Evolutionary conservation across 345 rosid genomes (phyloP).

Genomic region (Arabis hirsuta): DNA sequence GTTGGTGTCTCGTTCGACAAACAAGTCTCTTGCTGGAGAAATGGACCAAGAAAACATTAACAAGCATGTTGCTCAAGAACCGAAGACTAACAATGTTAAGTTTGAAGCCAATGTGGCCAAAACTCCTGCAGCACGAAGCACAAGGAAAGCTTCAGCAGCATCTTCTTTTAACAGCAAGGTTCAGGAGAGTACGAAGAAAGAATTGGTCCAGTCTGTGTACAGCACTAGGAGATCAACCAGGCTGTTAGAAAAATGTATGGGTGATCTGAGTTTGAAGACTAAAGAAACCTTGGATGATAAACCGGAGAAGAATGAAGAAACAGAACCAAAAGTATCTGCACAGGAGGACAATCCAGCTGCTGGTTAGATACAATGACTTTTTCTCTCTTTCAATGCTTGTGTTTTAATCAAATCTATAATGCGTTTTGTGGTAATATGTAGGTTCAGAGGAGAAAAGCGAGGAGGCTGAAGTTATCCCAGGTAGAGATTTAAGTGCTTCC

Average conservation of each 20-base stretch:
- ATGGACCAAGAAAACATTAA: slow-evolving; percentile 47
- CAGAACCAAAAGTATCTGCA: slow-evolving; percentile 23
- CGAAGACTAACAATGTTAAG: slow-evolving; percentile 32
- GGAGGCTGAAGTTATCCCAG: slow-evolving; percentile 34
- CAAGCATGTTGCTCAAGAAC: slow-evolving; percentile 35
- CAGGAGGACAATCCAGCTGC: slow-evolving; percentile 19
- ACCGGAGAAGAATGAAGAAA: slow-evolving; percentile 13
- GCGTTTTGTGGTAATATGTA: slow-evolving; percentile 18
- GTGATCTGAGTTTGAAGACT: slow-evolving; percentile 55
- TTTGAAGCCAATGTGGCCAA: slow-evolving; percentile 30
- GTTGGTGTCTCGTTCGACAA: slow-evolving; percentile 40
- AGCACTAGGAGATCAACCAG: slow-evolving; percentile 76
- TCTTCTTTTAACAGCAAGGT: slow-evolving; percentile 32
- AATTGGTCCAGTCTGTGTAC: slow-evolving; percentile 50
- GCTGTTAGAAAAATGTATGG: slow-evolving; percentile 66
- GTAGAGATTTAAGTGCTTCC: slow-evolving; percentile 37
- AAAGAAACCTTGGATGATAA: slow-evolving; percentile 26
- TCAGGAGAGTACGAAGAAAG: slow-evolving; percentile 32
- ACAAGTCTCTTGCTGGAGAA: slow-evolving; percentile 43
- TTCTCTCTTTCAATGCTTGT: slow-evolving; percentile 7
- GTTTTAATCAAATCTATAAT: not conserved
- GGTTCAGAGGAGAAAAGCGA: slow-evolving; percentile 27
- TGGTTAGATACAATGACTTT: slow-evolving; percentile 26
- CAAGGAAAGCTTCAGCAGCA: slow-evolving; percentile 43
- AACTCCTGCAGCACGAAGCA: slow-evolving; percentile 41